Evolutionary conservation across 2,329 filamentous ascomycete species (phyloP), one percentile per base, ranked within the genome.

Genomic region (Fusarium heterosporum): DNA sequence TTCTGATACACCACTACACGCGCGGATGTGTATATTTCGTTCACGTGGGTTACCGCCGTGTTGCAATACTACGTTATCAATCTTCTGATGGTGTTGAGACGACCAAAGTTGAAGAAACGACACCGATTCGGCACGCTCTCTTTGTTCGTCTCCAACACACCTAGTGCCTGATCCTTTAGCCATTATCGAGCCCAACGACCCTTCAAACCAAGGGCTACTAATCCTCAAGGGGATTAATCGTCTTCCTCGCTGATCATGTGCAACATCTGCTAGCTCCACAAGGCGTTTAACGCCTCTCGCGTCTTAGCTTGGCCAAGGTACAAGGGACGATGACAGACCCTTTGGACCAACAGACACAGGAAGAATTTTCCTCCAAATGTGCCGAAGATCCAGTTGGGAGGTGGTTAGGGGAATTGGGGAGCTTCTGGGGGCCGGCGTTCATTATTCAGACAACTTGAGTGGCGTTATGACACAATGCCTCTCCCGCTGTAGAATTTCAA

Each of bases 211-310:
- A 62, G 50, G 58, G 52, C 34, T 58, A 64, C 71, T 71, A 72
- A 68, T 59, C 70, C 60, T 49, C 69, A 74, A 68, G 60, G 34
- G 66, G 70, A 40, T 68, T 71, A 74, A 75, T 55, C 36, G 63
- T 50, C 61, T 59, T 59, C 48, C 45, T 73, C 66, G 61, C 69
- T 63, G 61, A 74, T 74, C 72, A 74, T 74, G 73, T 73, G 73
- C 69, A 74, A 73, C 73, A 74, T 74, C 70, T 66, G 68, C 59
- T 67, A 64, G 66, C 65, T 72, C 72, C 73, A 74, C 72, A 61
- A 58, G 73, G 71, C 73, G 71, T 75, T 66, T 74, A 72, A 75
- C 73, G 71, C 70, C 69, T 72, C 65, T 70, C 53, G 54, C 62
- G 59, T 55, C 63, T 68, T 71, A 63, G 69, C 49, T 42, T 58